phyloP scores from a whole-genome alignment of 2,329 filamentous ascomycete species.

The Talaromyces piceae region DNA sequence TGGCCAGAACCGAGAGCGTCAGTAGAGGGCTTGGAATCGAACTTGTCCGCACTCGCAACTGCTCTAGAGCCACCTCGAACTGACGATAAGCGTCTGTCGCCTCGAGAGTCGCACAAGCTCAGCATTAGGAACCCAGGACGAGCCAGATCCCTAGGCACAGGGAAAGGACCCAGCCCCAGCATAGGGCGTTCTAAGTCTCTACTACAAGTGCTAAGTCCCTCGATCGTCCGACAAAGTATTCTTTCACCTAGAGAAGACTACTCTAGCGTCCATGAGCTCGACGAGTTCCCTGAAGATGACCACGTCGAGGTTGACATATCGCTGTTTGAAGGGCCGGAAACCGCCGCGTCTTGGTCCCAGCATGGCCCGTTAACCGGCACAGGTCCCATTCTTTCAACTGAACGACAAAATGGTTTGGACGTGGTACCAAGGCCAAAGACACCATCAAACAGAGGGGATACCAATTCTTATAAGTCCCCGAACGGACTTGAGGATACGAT shows the following conservation, averaged over 20 bases:
- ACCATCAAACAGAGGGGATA: neutral
- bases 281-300: conserved; percentile 9
- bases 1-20: neutral
- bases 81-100: conserved; percentile 5
- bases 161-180: neutral
- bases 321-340: conserved; percentile 14
- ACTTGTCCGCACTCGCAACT: neutral
- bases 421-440: neutral
- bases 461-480: conserved; percentile 9
- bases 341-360: neutral
- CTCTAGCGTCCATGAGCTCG: conserved; percentile 11
- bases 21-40: neutral
- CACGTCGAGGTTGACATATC: conserved; percentile 15
- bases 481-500: conserved; percentile 14
- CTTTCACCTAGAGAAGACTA: conserved; percentile 5
- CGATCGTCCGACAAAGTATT: conserved; percentile 1
- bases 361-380: neutral
- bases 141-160: neutral
- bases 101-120: conserved; percentile 7
- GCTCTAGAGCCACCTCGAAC: neutral
- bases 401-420: neutral
- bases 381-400: neutral
- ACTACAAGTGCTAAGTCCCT: conserved; percentile 6
- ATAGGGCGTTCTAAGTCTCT: conserved; percentile 2
- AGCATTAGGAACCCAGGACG: conserved; percentile 1